Evolutionary conservation across 2,329 filamentous ascomycete species (phyloP), one percentile per base, ranked within the genome.

Genomic region (Diaporthe sp.): DNA sequence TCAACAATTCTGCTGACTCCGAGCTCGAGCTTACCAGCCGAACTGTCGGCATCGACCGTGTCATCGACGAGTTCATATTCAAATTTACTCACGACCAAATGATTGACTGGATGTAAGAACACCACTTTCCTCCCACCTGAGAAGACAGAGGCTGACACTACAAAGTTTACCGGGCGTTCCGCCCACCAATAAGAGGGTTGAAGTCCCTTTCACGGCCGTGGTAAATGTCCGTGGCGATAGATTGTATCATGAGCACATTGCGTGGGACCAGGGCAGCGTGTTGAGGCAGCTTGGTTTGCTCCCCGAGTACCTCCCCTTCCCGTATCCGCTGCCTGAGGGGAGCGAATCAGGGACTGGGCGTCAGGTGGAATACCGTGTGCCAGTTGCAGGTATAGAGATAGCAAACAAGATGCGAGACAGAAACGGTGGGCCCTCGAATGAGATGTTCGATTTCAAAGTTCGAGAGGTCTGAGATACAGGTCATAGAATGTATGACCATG

Each of bases 1-100:
- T 92, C 80, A 90, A 86, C 73, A 96, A 96, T 76, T 90, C 94
- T 0, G 86, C 85, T 0, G 93, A 95, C 76, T 91, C 92, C 0
- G 84, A 85, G 5, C 84, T 96, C 3, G 91, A 94, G 78, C 88
- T 95, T 1, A 86, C 95, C 42, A 94, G 91, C 75, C 89, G 94
- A 0, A 95, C 93, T 0, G 84, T 95, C 0, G 93, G 93, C 0
- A 88, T 92, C 0, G 93, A 96, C 78, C 88, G 93, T 0, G 88
- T 96, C 0, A 88, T 94, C 2, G 92, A 94, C 76, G 92, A 94
- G 79, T 94, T 94, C 76, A 85, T 93, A 25, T 90, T 90, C 79
- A 88, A 85, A 30, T 89, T 92, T 70, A 93, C 91, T 0, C 92
- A 94, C 77, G 86, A 89, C 72, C 86, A 82, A 22, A 84, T 87